phyloP scores from a whole-genome alignment of 139 green algal genomes.

The Spirogloea muscicola region DNA sequence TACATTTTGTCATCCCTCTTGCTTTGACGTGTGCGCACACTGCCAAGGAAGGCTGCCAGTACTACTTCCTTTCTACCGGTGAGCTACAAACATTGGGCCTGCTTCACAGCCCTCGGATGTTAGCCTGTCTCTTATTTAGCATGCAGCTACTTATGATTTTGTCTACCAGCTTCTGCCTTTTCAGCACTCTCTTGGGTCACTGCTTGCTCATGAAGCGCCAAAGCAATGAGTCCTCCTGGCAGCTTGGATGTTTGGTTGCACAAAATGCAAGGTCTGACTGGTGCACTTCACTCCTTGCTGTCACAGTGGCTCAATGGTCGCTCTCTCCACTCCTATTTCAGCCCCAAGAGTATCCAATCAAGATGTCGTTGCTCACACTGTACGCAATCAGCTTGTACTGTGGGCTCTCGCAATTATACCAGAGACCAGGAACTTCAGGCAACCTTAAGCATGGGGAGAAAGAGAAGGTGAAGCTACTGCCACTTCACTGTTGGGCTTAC shows the following conservation, averaged over 20 bases:
- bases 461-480: too few species aligned
- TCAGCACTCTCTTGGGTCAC: too few species aligned
- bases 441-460: too few species aligned
- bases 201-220: too few species aligned
- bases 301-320: conserved; percentile 57
- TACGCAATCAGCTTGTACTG: neutral
- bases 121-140: neutral
- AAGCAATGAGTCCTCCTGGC: too few species aligned
- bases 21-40: conserved; percentile 46
- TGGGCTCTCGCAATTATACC: too few species aligned
- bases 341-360: conserved; percentile 71
- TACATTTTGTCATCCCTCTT: conserved; percentile 67
- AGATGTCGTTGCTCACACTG: conserved; percentile 53
- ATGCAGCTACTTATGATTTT: neutral
- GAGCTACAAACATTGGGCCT: neutral
- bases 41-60: neutral
- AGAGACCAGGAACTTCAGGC: too few species aligned
- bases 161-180: too few species aligned
- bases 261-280: neutral
- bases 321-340: conserved; percentile 79
- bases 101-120: neutral
- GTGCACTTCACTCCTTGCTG: neutral
- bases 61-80: conserved; percentile 38
- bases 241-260: too few species aligned
- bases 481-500: too few species aligned